Base-by-base conservation (phyloP, 2,329 filamentous ascomycete genomes). In the Orbilia brochopaga region DNA sequence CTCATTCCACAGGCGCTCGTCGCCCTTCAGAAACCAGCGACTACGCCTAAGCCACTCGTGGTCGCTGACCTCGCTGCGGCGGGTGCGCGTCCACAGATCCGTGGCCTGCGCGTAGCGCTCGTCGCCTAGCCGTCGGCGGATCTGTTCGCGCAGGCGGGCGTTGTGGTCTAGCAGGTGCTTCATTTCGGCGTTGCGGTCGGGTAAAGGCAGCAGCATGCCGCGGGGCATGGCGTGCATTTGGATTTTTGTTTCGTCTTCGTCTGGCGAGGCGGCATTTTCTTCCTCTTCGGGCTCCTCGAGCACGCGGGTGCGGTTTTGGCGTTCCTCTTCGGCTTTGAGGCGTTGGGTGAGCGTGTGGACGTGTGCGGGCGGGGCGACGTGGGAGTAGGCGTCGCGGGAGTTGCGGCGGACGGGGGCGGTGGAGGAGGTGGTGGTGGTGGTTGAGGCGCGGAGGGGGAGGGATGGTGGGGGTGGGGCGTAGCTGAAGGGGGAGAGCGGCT, bases 191-290 rank as follows among this genome's bases (percentile, higher is more conserved):
- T 66, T 66, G 23, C 69, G 56, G 35, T 73, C 69, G 19, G 63
- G 61, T 1, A 73, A 48, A 1, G 69, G 69, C 21, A 73, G 60
- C 4, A 72, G 55, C 67, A 72, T 72, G 35, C 52, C 55, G 51
- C 64, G 64, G 2, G 67, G 67, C 67, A 72, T 72, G 60, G 64
- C 64, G 55, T 72, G 67, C 1, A 72, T 21, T 42, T 72, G 67
- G 21, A 72, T 72, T 2, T 55, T 72, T 8, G 52, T 50, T 46
- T 72, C 67, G 32, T 66, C 61, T 4, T 64, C 59, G 15, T 70
- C 59, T 24, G 10, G 7, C 2, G 50, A 1, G 44, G 56, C 64
- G 35, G 54, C 15, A n/a, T 35, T 37, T 35, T 69, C 50, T 40
- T 0, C 42, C 17, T 46, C 30, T 15, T 30, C 17, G 7, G 24